Base-by-base conservation (phyloP, 2,329 filamentous ascomycete species). In the Aureobasidium zeae region DNA sequence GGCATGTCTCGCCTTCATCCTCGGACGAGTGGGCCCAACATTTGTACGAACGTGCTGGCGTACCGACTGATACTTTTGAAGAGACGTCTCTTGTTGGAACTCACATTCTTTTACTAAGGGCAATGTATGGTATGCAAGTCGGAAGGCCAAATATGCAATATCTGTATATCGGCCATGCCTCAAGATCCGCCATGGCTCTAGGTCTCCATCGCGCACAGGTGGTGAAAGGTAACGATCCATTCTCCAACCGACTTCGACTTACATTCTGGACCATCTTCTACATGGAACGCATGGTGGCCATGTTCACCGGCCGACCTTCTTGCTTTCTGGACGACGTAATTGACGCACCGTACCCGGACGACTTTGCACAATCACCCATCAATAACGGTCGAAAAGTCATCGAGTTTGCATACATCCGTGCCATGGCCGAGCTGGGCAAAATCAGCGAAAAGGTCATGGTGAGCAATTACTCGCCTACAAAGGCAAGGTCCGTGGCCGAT, bases 241-340 rank as follows among this genome's bases (percentile, higher is more conserved):
- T 39, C 12, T 13, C 30, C 17, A 46, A 38, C 2, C 15, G 29
- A 6, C 29, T 41, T 2, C 19, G 36, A 10, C 8, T 41, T 2
- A 46, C 44, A 1, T 46, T 46, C 17, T 46, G 44, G 44, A 46
- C 44, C 1, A 46, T 34, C 10, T 46, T 24, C 13, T 46, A 39
- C 20, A 39, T 46, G 44, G 44, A 46, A 17, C 28, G 44, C 1
- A 38, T 41, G 29, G 34, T 34, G 35, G 25, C 28, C 8, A 33
- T 46, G 44, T 34, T 39, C 19, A 26, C 22, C 2, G 44, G 44
- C 11, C 25, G 44, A 12, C 44, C 44, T 4, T 24, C 34, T n/a
- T 39, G 44, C 22, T 35, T 46, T 10, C 13, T 25, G 6, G 44
- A 46, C 10, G 22, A 33, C 9, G 22, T 21, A 1, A 46, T 46